Conservation (phyloP, 768 basidiomycete species). For the Tulasnella sp. region DNA sequence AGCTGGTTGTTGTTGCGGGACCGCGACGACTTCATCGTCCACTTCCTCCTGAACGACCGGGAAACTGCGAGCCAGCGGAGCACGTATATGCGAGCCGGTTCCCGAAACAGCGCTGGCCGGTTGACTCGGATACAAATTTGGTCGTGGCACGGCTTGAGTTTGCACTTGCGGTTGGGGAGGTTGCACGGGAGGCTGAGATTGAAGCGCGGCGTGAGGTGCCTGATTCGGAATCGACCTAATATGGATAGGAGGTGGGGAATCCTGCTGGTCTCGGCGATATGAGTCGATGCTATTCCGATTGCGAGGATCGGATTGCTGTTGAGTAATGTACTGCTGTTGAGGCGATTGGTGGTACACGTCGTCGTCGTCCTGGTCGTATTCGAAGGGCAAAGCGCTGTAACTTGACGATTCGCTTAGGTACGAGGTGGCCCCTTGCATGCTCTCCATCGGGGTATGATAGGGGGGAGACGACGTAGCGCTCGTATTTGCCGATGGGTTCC, state of each 20-base stretch:
- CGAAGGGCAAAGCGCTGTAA: constrained; percentile 1
- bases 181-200: background rate
- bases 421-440: background rate
- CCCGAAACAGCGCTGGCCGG: background rate
- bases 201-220: background rate
- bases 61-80: background rate
- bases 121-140: background rate
- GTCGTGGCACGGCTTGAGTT: background rate
- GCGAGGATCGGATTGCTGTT: background rate
- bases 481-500: background rate
- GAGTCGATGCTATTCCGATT: background rate
- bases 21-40: background rate
- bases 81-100: background rate
- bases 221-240: background rate
- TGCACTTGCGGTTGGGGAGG: background rate
- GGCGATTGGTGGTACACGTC: background rate
- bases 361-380: constrained; percentile 8
- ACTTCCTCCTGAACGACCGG: constrained; percentile 4
- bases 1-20: background rate
- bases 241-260: constrained; percentile 1
- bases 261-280: background rate
- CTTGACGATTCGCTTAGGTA: constrained; percentile 1
- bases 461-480: background rate
- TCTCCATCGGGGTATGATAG: background rate
- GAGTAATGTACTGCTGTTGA: background rate